A percentile compares a stretch with the other conserved stretches of the same genome.
phyloP scores from a whole-genome alignment of 2,329 filamentous ascomycete genomes.

The Paecilomyces formosus region DNA sequence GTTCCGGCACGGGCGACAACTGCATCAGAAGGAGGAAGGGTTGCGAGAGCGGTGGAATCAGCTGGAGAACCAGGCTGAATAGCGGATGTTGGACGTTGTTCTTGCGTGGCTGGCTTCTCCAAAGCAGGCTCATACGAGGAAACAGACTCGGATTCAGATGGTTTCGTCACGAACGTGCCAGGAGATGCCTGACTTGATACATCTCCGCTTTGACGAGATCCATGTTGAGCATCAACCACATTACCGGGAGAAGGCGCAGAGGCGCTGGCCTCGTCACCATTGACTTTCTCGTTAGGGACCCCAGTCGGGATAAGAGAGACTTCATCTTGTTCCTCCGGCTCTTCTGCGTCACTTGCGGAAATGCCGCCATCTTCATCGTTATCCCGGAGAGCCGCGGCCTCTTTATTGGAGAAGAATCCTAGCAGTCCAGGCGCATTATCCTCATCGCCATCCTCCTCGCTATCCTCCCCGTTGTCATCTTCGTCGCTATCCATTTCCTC shows the following conservation, averaged over 20 bases:
- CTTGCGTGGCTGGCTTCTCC: slow-evolving; percentile 18
- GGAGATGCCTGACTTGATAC: slow-evolving; percentile 36
- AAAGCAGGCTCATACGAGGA: slow-evolving; percentile 31
- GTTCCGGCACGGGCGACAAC: neutral
- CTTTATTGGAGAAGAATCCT: slow-evolving; percentile 41
- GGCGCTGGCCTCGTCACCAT: slow-evolving; percentile 9
- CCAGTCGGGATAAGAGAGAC: slow-evolving; percentile 27
- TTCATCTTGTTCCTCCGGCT: slow-evolving; percentile 25
- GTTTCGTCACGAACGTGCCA: slow-evolving; percentile 35
- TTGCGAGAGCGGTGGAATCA: slow-evolving; percentile 6
- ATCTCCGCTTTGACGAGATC: slow-evolving; percentile 21
- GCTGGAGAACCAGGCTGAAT: slow-evolving; percentile 10
- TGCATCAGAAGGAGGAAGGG: neutral
- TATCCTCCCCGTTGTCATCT: slow-evolving; percentile 39
- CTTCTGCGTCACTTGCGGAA: slow-evolving; percentile 22
- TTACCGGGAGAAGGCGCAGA: slow-evolving; percentile 5
- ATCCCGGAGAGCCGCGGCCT: slow-evolving; percentile 17
- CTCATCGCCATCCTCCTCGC: slow-evolving; percentile 20
- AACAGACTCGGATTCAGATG: slow-evolving; percentile 37
- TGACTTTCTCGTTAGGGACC: slow-evolving; percentile 24
- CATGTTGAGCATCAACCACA: slow-evolving; percentile 12
- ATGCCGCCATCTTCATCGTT: slow-evolving; percentile 26
- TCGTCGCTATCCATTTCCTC: slow-evolving; percentile 44
- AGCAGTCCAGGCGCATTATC: slow-evolving; percentile 34
- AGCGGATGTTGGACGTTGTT: neutral